Evolutionary conservation across 2,329 filamentous ascomycete species (phyloP).

Genomic region (Akanthomyces muscarius): DNA sequence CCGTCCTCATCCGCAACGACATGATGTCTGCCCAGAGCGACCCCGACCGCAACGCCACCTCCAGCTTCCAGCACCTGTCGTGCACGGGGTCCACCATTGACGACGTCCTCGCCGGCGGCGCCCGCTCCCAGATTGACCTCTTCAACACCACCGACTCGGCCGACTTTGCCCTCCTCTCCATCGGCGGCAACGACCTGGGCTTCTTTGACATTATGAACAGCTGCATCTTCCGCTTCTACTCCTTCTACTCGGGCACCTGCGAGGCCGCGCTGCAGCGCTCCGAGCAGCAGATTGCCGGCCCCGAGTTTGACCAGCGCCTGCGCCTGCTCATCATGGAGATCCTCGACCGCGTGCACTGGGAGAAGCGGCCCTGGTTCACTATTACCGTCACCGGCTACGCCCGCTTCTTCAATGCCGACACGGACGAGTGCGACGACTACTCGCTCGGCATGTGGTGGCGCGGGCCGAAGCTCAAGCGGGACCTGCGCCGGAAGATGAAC

Average conservation of each 20-base stretch:
- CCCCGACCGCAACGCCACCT: slow-evolving; percentile 20
- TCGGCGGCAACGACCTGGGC: slow-evolving; percentile 47
- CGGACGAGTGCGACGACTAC: slow-evolving; percentile 39
- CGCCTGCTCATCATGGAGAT: slow-evolving; percentile 39
- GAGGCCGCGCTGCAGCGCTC: slow-evolving; percentile 35
- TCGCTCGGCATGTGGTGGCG: slow-evolving; percentile 45
- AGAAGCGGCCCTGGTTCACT: slow-evolving; percentile 39
- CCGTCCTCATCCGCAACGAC: slow-evolving; percentile 37
- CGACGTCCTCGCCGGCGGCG: slow-evolving; percentile 35
- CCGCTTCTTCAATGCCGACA: slow-evolving; percentile 44
- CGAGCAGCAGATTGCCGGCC: slow-evolving; percentile 31
- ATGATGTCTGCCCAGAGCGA: slow-evolving; percentile 25
- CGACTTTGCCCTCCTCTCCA: slow-evolving; percentile 44
- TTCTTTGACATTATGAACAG: slow-evolving; percentile 49
- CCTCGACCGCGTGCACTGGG: slow-evolving; percentile 41
- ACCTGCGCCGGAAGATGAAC: slow-evolving; percentile 40
- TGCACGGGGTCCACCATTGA: slow-evolving; percentile 43
- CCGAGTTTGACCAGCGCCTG: slow-evolving; percentile 38
- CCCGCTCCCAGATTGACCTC: slow-evolving; percentile 38
- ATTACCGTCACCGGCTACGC: slow-evolving; percentile 46
- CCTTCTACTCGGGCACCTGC: slow-evolving; percentile 45
- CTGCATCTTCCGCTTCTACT: slow-evolving; percentile 48
- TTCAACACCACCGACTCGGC: slow-evolving; percentile 35
- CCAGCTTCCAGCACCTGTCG: slow-evolving; percentile 42
- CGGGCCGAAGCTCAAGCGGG: slow-evolving; percentile 38